phyloP scores from a whole-genome alignment of 495 filamentous ascomycete species.

The Copromyces sp. region DNA sequence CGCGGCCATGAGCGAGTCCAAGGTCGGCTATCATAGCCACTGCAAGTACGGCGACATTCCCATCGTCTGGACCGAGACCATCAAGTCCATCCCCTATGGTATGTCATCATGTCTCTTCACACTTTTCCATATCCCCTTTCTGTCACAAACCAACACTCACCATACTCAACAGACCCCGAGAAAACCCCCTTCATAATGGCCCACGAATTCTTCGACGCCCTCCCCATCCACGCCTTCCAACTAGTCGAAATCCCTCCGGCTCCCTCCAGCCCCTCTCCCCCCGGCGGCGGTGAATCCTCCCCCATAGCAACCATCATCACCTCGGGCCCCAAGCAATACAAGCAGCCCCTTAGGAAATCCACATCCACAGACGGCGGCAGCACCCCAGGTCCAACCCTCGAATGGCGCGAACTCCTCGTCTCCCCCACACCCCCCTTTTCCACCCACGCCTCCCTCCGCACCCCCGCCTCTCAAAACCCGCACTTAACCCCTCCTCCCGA shows the following conservation, averaged over 20 bases:
- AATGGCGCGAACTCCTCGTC: slow-evolving; percentile 87
- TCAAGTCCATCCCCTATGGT: slow-evolving; percentile 62
- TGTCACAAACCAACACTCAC: not conserved
- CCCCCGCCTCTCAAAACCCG: slow-evolving; percentile 42
- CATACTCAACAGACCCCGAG: slow-evolving; percentile 24
- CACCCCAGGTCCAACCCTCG: slow-evolving; percentile 36
- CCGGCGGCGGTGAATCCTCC: slow-evolving; percentile 18
- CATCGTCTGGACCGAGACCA: slow-evolving; percentile 86
- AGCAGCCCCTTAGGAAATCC: slow-evolving; percentile 8
- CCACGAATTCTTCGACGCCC: slow-evolving; percentile 98
- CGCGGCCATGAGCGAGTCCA: slow-evolving; percentile 51
- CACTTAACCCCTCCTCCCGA: slow-evolving; percentile 49
- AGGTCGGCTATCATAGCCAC: slow-evolving; percentile 63
- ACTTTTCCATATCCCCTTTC: not conserved
- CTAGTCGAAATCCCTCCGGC: slow-evolving; percentile 43
- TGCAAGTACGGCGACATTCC: slow-evolving; percentile 64
- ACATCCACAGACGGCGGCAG: too few relatives aligned
- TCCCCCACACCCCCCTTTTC: slow-evolving; percentile 49
- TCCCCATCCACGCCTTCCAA: slow-evolving; percentile 93
- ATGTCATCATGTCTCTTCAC: slow-evolving; percentile 4
- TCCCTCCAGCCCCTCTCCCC: slow-evolving; percentile 29
- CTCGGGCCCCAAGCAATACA: slow-evolving; percentile 14
- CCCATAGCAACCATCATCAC: slow-evolving; percentile 5
- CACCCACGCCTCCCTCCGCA: slow-evolving; percentile 33
- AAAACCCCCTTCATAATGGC: slow-evolving; percentile 89